Base-by-base conservation (phyloP, 2,329 filamentous ascomycete species). In the Penicillium nordicum region DNA sequence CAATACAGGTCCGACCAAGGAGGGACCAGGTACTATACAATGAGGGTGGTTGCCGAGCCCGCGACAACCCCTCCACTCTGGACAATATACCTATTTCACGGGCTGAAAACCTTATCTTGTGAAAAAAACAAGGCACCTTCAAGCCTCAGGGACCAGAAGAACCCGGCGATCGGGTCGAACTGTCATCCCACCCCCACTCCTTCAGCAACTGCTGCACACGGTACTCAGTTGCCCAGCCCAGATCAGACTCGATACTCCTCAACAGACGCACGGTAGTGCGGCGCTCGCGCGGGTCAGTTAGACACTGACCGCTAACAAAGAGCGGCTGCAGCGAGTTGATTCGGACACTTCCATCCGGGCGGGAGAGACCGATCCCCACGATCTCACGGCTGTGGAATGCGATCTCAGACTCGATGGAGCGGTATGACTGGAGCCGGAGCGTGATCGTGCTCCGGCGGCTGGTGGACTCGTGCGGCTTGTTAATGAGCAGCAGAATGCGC, bases 161-260 rank as follows among this genome's bases (percentile, higher is more conserved):
- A 18, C 44, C 59, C 27, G 49, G 55, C 30, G 56, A 30, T 3
- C 37, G 55, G 30, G 55, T 54, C 41, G 40, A 57, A 43, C 45
- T 59, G 48, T 68, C 67, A n/a, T 67, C 58, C 69, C 69, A 72
- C 9, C 68, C 72, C 75, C 75, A 76, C 54, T 75, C 72, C 50
- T 69, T 67, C 38, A 76, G 61, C 59, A 87, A 69, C 60, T 84
- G 79, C 58, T 80, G 73, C 27, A 84, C 80, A 37, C 84, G 78
- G 68, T 87, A 86, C 63, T 84, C 78, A 46, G 85, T 87, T 3
- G 83, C 82, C 80, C 84, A 87, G 2, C 85, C 86, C 34, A 86
- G 78, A 63, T 88, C 85, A n/a, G 71, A 73, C 68, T 88, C 84
- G 29, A 88, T 81, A 11, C 79, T 82, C 27, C 78, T 74, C 21